phyloP scores from a whole-genome alignment of 1,139 yeast genomes.

The Candida dubliniensis region DNA sequence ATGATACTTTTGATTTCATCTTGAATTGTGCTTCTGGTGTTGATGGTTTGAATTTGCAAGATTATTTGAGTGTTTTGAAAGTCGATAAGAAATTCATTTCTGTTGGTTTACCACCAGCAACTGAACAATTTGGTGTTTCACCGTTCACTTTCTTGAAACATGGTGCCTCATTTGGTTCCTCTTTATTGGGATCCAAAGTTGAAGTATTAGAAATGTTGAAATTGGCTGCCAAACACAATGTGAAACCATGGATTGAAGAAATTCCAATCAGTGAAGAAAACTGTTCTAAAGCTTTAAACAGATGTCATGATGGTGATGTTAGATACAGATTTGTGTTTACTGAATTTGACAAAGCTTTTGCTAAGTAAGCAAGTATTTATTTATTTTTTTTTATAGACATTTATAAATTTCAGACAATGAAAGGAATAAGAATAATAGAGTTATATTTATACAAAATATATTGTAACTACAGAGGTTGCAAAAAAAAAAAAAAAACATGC shows the following conservation, averaged over 20 bases:
- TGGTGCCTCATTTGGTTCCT: conserved; percentile 33
- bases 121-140: conserved; percentile 26
- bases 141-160: conserved; percentile 30
- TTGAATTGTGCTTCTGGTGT: conserved; percentile 50
- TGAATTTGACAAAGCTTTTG: conserved; percentile 49
- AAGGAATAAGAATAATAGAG: not conserved
- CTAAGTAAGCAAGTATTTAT: not conserved
- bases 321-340: conserved; percentile 64
- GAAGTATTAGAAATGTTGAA: conserved; percentile 41
- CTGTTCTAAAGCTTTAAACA: conserved; percentile 30
- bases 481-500: not conserved
- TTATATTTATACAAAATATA: not conserved
- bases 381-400: not conserved
- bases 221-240: conserved; percentile 38
- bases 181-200: conserved; percentile 37
- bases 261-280: conserved; percentile 37
- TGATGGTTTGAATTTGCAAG: conserved; percentile 31
- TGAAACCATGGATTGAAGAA: conserved; percentile 46
- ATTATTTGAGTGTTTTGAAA: conserved; percentile 33
- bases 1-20: conserved; percentile 45
- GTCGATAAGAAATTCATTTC: conserved; percentile 52
- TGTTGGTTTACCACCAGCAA: conserved; percentile 51
- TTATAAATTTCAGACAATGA: not conserved
- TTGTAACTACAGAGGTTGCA: not conserved
- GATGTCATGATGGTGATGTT: conserved; percentile 49